Evolutionary conservation across 2,329 filamentous ascomycete species (phyloP), one percentile per base, ranked within the genome.

Genomic region (Amauroascus verrucosus): DNA sequence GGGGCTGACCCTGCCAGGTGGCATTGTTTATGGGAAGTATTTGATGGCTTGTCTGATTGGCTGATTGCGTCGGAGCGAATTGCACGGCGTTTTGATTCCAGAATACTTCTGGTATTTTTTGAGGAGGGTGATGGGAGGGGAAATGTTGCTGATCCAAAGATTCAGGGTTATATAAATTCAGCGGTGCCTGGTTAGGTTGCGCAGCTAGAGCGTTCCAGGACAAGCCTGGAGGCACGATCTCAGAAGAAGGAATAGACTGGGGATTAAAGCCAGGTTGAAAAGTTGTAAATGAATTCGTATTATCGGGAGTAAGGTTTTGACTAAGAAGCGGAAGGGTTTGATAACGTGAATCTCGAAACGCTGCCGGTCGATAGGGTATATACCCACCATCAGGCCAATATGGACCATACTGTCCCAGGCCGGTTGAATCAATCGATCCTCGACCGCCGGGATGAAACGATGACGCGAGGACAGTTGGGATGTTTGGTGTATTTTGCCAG

Each of bases 381-480:
- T 75, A 80, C 7, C 74, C 78, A n/a, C 79, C 80, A 70, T 82
- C 77, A 18, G 80, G 78, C 78, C 79, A 83, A 61, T 82, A 82
- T 26, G 79, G 79, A 0, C 80, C 80, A 65, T 79, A 82, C 4
- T 76, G 73, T 7, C 77, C 77, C 52, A 75, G 73, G 28, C 76
- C 75, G 51, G 78, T 78, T 1, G 79, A 77, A 28, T 78, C 78
- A 6, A 79, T 81, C 26, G 79, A 78, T 2, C 78, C 79, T 48
- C 78, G 67, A 53, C 74, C 75, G 58, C 78, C 76, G 30, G 50
- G 50, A 48, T 59, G 58, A 37, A 54, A 80, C 72, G 22, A 76
- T 70, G 28, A 78, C 46, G 83, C 78, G 13, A 83, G 70, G 7
- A 80, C 79, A 1, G 77, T 82, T 11, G 79, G 79, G 18, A 80